Percentiles rank a stretch among this genome's conserved stretches.
phyloP scores from a whole-genome alignment of 371 early-diverging fungal species.

The Fennellomyces sp. region DNA sequence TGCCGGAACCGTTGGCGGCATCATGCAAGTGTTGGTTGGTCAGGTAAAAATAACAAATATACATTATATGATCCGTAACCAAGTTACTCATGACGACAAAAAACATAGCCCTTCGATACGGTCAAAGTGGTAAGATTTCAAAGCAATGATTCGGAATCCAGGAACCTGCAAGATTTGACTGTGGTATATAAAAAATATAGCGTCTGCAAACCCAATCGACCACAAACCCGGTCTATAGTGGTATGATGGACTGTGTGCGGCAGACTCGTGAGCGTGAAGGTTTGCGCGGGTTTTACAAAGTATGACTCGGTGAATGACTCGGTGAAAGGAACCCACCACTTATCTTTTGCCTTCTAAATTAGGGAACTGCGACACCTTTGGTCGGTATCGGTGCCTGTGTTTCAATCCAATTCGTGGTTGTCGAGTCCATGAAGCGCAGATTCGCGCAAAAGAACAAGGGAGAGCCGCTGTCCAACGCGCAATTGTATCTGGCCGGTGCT shows the following conservation, averaged over 20 bases:
- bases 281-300: constrained; percentile 74
- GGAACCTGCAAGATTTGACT: not conserved
- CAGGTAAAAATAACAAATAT: constrained; percentile 51
- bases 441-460: constrained; percentile 54
- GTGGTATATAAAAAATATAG: constrained; percentile 29
- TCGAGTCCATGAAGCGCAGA: constrained; percentile 75
- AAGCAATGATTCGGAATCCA: constrained; percentile 7
- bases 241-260: constrained; percentile 78
- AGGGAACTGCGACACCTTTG: constrained; percentile 78
- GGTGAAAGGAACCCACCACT: constrained; percentile 2
- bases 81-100: not conserved
- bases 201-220: constrained; percentile 85
- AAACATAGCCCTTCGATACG: constrained; percentile 76
- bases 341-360: constrained; percentile 7
- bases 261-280: constrained; percentile 77
- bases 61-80: not conserved
- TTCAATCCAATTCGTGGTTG: constrained; percentile 79
- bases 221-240: constrained; percentile 64
- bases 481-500: constrained; percentile 81
- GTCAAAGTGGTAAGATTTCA: constrained; percentile 86
- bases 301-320: constrained; percentile 15
- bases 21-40: constrained; percentile 79
- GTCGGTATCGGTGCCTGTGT: constrained; percentile 83
- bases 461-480: constrained; percentile 54
- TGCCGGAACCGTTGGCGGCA: constrained; percentile 80